Evolutionary conservation across 108 stramenopile genomes (phyloP), one percentile per base, ranked within the genome.

Genomic region (Conticribra weissflogii): DNA sequence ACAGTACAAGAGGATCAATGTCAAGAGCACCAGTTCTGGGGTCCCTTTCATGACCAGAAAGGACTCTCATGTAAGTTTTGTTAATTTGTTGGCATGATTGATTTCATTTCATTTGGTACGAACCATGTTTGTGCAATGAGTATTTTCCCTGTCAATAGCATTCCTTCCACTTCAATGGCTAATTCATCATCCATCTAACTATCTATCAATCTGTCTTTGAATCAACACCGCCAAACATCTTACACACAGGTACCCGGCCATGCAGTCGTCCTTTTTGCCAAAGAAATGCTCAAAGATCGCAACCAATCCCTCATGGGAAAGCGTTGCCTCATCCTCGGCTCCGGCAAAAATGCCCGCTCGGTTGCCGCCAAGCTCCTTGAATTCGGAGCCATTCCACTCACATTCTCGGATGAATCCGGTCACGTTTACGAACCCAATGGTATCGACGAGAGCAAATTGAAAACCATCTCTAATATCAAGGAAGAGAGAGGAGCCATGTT

Each of bases 361-460:
- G 91, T 96, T 14, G 96, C 96, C 46, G 81, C 85, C 57, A 97
- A 97, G 69, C 73, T 98, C n/a, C 44, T 98, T 47, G 88, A 92
- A 49, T 90, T 88, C 59, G 98, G 98, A 30, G 98, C 98, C 54
- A 89, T 97, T 41, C 97, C 97, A 54, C 59, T 99, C 21, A 96
- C 96, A 21, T 89, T 99, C 74, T 86, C 87, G 22, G 98, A 99
- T 78, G 78, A 89, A 47, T 88, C 87, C 68, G 98, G 98, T 5
- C 83, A 96, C 82, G 87, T 99, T 31, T 95, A 96, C 78, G 98
- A 99, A 77, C 93, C 96, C 9, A 93, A 93, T 45, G 98, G 98
- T 45, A 87, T 99, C 68, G 85, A 94, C 45, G 84, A 82, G 54
- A 83, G 85, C 8, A 96, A 96, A 73, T 74, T 99, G 17, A 76